A percentile compares a stretch with the other conserved stretches of the same genome.
These are phyloP conservation scores for Fusarium phyllophilum DNA, from an alignment of 2,329 filamentous ascomycete genomes.

Conservation along the genomic window DNA sequence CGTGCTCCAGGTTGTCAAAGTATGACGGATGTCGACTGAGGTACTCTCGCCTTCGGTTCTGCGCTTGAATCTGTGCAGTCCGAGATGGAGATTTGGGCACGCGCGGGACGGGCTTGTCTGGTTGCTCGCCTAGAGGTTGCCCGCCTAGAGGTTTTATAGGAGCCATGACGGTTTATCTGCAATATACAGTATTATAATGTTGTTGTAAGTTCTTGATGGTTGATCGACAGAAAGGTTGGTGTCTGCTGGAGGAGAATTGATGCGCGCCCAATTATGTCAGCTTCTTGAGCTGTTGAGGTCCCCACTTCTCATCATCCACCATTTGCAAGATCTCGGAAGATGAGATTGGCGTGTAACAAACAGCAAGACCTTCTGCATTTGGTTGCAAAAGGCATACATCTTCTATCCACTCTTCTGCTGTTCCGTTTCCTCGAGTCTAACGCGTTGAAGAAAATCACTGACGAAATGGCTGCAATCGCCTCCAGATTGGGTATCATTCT, in stretches of 20 bases:
- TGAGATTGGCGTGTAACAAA: not conserved
- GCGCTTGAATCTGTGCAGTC: conserved; percentile 64
- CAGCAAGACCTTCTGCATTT: not conserved
- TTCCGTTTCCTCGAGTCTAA: not conserved
- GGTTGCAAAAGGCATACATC: not conserved
- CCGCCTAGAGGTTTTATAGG: conserved; percentile 18
- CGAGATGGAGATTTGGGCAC: conserved; percentile 55
- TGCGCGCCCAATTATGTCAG: conserved; percentile 5
- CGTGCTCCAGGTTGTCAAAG: conserved; percentile 67
- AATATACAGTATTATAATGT: not conserved
- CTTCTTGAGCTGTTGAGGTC: not conserved
- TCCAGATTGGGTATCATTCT: not conserved
- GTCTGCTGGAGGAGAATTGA: not conserved
- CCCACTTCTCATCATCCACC: conserved; percentile 1
- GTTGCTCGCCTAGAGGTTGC: not conserved
- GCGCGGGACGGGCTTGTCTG: conserved; percentile 56
- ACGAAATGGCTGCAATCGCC: not conserved
- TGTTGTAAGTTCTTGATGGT: not conserved
- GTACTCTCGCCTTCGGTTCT: conserved; percentile 83
- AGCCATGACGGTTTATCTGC: conserved; percentile 20
- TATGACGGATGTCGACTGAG: conserved; percentile 78
- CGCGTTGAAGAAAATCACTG: not conserved
- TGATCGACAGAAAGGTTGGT: not conserved
- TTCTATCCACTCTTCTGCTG: not conserved
- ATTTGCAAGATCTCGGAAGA: not conserved